Base-by-base conservation (phyloP, 2,329 filamentous ascomycete species). In the Coleophoma eucalyptorum region DNA sequence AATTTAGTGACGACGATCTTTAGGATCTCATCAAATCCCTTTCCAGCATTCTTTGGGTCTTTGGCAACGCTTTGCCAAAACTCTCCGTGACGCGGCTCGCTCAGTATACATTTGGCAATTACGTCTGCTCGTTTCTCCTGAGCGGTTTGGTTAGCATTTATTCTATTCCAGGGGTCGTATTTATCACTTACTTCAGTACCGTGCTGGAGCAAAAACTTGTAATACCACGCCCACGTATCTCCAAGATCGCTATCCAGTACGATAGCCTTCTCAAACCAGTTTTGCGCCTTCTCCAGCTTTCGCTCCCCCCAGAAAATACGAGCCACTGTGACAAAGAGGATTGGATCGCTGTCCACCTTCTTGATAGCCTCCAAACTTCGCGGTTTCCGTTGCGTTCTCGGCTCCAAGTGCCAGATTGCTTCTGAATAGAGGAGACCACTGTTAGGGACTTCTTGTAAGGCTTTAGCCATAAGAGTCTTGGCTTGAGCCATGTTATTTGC, bases 201-300 rank as follows among this genome's bases (percentile, higher is more conserved):
- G 71, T 99, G 92, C 75, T 97, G 90, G 59, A 84, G 67, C 57
- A 97, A 66, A 68, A 97, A 99, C 69, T 93, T 92, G 69, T 91
- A 94, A 69, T 97, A 99, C 93, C 93, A 99, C 18, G 91, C 93
- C 95, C 95, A 99, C 11, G 85, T 89, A 72, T 99, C 95, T 46
- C 94, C 94, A 46, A 84, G 74, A 67, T 97, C 92, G 34, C 86
- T 83, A 64, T 99, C 91, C 12, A 94, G 75, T 49, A 96, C 78
- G 50, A 97, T 84, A 0, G 94, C 94, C 71, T 96, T 96, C 71
- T 97, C 91, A 68, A 99, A 99, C 94, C 94, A 99, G 57, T 83
- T 92, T 69, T 92, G 88, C 3, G 94, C 93, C 69, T 97, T 96
- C 60, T 97, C 94, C 20, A 99, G 78, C 65, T 87, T 86, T 50